Percentiles rank a stretch among this genome's conserved stretches.
These are phyloP conservation scores for Magnusiomyces sp. DNA, from an alignment of 1,139 yeast genomes.

Conservation along the genomic window DNA sequence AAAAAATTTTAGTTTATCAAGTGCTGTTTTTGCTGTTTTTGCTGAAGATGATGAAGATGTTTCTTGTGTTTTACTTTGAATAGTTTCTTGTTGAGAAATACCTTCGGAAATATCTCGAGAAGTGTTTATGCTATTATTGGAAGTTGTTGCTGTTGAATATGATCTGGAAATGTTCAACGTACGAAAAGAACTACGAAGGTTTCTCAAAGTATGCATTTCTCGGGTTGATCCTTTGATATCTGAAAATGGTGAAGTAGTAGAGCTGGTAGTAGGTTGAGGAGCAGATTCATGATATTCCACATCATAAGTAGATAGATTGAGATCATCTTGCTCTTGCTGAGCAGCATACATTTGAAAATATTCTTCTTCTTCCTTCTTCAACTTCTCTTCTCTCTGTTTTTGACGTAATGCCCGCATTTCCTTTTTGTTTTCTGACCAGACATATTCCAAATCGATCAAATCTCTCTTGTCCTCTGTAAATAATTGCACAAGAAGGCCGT, in stretches of 20 bases:
- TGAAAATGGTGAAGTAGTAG: not conserved
- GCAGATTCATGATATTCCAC: not conserved
- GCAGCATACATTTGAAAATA: not conserved
- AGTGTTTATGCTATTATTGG: no score
- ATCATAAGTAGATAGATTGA: no score
- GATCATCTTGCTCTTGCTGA: no score
- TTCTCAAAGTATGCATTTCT: conserved; percentile 3
- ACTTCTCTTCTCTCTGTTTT: conserved; percentile 4
- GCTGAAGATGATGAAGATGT: not conserved
- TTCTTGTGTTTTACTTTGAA: not conserved
- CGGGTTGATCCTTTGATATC: conserved; percentile 4
- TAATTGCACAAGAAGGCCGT: conserved; percentile 60
- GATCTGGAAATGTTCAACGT: no score
- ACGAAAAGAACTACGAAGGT: no score
- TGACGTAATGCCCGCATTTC: conserved; percentile 18
- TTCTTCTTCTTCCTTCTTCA: not conserved
- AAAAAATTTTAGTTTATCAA: not conserved
- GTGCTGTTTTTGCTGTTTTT: not conserved
- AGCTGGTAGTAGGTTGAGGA: no score
- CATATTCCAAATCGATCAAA: conserved; percentile 58
- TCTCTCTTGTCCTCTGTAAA: conserved; percentile 60
- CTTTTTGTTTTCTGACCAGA: conserved; percentile 45
- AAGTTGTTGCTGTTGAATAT: no score
- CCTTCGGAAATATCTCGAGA: no score
- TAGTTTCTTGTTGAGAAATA: not conserved